Conservation (phyloP, 305 asterid genomes). For the Solanum aculeatissimum region DNA sequence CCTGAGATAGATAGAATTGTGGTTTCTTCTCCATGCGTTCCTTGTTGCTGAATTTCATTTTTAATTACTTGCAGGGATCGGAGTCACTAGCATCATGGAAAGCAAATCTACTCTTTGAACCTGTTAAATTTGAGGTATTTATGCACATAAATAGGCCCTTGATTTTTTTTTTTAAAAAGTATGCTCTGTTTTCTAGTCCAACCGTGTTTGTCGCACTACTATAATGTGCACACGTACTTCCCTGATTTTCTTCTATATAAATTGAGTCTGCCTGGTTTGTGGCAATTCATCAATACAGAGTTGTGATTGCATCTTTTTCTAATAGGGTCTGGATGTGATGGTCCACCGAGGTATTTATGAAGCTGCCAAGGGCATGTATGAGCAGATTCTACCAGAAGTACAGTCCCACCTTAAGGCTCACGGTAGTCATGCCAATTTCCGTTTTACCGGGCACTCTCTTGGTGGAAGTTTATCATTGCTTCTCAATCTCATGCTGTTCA, state of each 20-base stretch:
- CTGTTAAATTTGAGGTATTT: constrained; percentile 82
- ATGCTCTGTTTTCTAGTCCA: background rate
- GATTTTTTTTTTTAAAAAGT: background rate
- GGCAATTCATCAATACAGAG: background rate
- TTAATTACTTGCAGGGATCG: constrained; percentile 49
- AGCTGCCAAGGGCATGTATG: constrained; percentile 95
- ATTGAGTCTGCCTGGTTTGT: background rate
- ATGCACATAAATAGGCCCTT: background rate
- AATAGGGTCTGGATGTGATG: constrained; percentile 71
- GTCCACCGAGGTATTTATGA: constrained; percentile 97
- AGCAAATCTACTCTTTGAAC: constrained; percentile 92
- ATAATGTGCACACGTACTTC: background rate
- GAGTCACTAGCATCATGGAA: constrained; percentile 95
- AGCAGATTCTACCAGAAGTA: constrained; percentile 83
- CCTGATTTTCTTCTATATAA: background rate
- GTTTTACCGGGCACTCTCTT: constrained; percentile 91
- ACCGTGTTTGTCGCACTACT: background rate
- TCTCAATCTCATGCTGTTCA: constrained; percentile 73
- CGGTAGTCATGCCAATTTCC: constrained; percentile 53
- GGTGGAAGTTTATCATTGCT: constrained; percentile 90
- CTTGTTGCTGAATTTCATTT: background rate
- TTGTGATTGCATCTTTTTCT: constrained; percentile 4
- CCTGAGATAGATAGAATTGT: background rate
- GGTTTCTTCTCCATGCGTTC: background rate
- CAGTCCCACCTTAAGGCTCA: constrained; percentile 45